phyloP scores from a whole-genome alignment of 768 basidiomycete species.

The Ramaria sp. region DNA sequence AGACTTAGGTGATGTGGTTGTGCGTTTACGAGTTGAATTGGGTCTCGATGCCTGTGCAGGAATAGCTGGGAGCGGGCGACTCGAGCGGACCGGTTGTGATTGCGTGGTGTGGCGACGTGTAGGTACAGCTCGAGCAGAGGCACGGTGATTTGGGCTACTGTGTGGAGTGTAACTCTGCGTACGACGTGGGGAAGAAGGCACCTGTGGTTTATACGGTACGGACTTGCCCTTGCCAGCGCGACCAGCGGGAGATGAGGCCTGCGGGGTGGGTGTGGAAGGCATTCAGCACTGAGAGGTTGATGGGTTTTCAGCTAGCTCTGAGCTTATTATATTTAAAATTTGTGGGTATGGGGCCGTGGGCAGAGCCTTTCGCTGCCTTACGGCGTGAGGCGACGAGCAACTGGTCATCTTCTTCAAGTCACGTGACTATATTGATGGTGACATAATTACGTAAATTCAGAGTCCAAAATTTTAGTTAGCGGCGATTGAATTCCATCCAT shows the following conservation, averaged over 20 bases:
- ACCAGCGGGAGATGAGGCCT: not conserved
- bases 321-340: no score
- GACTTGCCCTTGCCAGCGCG: not conserved
- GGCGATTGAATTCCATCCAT: no score
- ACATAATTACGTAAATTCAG: no score
- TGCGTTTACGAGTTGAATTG: not conserved
- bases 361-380: no score
- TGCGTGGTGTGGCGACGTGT: constrained; percentile 5
- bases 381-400: no score
- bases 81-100: not conserved
- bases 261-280: not conserved
- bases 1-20: not conserved
- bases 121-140: not conserved
- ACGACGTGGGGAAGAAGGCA: not conserved
- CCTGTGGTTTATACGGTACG: not conserved
- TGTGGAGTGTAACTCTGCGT: constrained; percentile 2
- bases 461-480: no score
- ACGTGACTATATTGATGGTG: no score
- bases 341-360: no score
- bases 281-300: not conserved
- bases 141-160: not conserved
- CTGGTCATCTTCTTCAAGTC: no score
- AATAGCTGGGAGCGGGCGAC: not conserved
- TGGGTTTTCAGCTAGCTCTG: no score
- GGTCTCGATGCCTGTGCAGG: not conserved